These are phyloP conservation scores for Linanthus parryae DNA, from an alignment of 148 eudicot genomes.

Conservation along the genomic window DNA sequence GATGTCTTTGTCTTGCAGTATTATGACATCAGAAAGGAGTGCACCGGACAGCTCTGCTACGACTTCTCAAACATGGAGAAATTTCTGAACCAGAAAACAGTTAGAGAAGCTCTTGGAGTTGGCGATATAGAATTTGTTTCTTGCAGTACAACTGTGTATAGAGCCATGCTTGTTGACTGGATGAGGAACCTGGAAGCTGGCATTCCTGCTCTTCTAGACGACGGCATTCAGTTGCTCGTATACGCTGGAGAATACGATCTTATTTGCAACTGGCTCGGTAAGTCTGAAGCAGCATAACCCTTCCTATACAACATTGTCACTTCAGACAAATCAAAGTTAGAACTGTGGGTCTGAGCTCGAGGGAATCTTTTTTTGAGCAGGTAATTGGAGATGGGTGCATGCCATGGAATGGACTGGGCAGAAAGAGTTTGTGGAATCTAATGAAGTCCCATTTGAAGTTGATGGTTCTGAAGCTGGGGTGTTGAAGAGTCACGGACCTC, in stretches of 20 bases:
- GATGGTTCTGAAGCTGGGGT: slow-evolving; percentile 65
- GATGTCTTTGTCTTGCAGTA: slow-evolving; percentile 40
- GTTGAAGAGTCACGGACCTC: slow-evolving; percentile 58
- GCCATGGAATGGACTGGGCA: slow-evolving; percentile 82
- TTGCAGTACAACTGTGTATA: slow-evolving; percentile 70
- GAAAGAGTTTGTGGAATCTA: slow-evolving; percentile 45
- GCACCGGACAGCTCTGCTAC: slow-evolving; percentile 74
- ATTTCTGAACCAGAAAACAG: slow-evolving; percentile 49
- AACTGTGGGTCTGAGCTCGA: no score
- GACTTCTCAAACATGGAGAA: slow-evolving; percentile 76
- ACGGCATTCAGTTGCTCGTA: slow-evolving; percentile 64
- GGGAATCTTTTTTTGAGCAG: slow-evolving; percentile 21
- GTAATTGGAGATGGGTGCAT: slow-evolving; percentile 86
- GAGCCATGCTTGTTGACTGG: slow-evolving; percentile 80
- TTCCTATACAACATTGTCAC: no score
- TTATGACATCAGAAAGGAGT: slow-evolving; percentile 78
- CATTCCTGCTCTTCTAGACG: slow-evolving; percentile 74
- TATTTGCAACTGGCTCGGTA: slow-evolving; percentile 95
- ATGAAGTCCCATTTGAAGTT: slow-evolving; percentile 60
- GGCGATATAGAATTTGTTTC: slow-evolving; percentile 69
- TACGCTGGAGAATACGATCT: slow-evolving; percentile 94
- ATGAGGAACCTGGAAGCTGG: slow-evolving; percentile 93
- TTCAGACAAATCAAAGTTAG: no score
- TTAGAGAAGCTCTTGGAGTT: slow-evolving; percentile 62
- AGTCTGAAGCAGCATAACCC: no score